These are phyloP conservation scores for Fraxinus quadrangulata DNA, from an alignment of 257 asterid species.

Conservation along the genomic window DNA sequence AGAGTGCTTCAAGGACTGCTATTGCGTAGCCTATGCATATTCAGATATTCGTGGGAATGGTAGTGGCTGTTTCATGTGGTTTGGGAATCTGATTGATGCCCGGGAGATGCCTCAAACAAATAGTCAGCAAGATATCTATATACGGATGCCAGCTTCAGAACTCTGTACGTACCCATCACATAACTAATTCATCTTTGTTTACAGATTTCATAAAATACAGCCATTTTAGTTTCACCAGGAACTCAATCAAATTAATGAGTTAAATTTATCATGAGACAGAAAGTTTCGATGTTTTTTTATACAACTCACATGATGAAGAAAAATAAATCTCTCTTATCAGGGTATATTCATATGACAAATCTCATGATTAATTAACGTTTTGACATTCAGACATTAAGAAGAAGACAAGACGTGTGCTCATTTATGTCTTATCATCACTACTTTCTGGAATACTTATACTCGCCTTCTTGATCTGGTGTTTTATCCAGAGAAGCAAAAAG, in stretches of 20 bases:
- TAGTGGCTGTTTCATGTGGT: conserved; percentile 19
- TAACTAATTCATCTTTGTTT: too few species aligned
- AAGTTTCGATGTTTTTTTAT: background rate
- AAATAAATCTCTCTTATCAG: too few species aligned
- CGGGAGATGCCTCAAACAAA: background rate
- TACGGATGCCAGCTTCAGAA: conserved; percentile 13
- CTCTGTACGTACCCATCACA: background rate
- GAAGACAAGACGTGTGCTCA: too few species aligned
- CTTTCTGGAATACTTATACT: too few species aligned
- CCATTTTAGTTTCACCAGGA: too few species aligned
- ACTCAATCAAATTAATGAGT: too few species aligned
- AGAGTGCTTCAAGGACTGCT: conserved; percentile 35
- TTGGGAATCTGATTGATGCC: conserved; percentile 8
- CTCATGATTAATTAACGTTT: too few species aligned
- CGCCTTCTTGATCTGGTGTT: too few species aligned
- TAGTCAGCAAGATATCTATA: conserved; percentile 11
- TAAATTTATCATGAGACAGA: too few species aligned
- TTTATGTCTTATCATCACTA: too few species aligned
- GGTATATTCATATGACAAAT: too few species aligned
- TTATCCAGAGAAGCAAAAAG: conserved; percentile 2
- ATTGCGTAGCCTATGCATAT: conserved; percentile 32
- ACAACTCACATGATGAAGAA: too few species aligned
- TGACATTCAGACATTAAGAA: background rate
- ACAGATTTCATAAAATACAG: background rate
- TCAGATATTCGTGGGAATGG: conserved; percentile 17